Base-by-base conservation (phyloP, 179 eudicot species). In the Actinidia chinensis region DNA sequence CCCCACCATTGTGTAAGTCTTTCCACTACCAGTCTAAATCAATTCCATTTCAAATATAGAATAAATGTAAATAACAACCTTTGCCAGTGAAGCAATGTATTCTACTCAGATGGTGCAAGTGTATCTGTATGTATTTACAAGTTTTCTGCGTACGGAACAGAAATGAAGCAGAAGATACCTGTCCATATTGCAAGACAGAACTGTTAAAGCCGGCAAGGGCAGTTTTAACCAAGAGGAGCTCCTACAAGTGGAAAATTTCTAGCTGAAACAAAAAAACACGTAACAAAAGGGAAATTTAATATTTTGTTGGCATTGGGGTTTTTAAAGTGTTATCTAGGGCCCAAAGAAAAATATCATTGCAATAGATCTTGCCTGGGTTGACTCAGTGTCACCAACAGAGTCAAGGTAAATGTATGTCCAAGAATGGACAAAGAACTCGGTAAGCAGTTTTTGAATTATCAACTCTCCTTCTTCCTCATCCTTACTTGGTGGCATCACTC, bases 1-100 rank as follows among this genome's bases (percentile, higher is more conserved):
- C 98, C 99, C 99, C 98, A 96, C n/a, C 86, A 96, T 91, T 25
- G 98, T 94, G 81, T 87, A 96, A 8, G 99, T 96, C 81, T 96
- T 96, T 47, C 99, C 99, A 70, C 99, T 96, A 28, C 99, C 99
- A 17, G 99, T 96, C 99, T 96, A 75, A 72, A 76, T 36, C 55
- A 63, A 78, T 66, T 79, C 20, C 75, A 14, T 5, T 40, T 9
- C 2, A 13, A 82, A 63, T 4, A 23, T 28, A 17, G 36, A 71
- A 72, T 48, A 52, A 70, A 63, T 33, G 33, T 76, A 42, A 66
- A 46, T n/a, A 65, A 3, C 25, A 66, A 9, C 36, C 15, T 23
- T 73, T 36, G 5, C n/a, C 68, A 78, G 15, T 47, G 36, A 44
- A 25, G 56, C 4, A 44, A 80, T 25, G 44, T 36, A 73, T 40